These are phyloP conservation scores for Millerozyma acaciae DNA, from an alignment of 805 yeast genomes.

Conservation along the genomic window DNA sequence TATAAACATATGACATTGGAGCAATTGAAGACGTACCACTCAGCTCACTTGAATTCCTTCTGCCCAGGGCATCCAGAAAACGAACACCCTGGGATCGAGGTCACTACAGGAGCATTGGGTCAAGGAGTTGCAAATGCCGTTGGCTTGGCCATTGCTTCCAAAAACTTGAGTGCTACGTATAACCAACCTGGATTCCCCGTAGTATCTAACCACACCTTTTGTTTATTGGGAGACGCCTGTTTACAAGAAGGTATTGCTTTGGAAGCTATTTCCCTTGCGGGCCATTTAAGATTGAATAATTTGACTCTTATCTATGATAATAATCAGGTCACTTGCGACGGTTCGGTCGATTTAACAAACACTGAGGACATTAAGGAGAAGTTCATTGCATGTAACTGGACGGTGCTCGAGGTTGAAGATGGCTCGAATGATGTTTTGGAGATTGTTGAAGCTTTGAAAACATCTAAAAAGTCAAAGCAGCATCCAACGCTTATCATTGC, in stretches of 20 bases:
- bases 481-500: slow-evolving; percentile 36
- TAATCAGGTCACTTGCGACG: slow-evolving; percentile 36
- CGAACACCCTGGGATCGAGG: slow-evolving; percentile 34
- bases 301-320: slow-evolving; percentile 34
- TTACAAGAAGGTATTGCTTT: slow-evolving; percentile 38
- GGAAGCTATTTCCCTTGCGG: slow-evolving; percentile 38
- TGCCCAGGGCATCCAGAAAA: slow-evolving; percentile 42
- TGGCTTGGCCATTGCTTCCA: slow-evolving; percentile 36
- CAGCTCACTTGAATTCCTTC: slow-evolving; percentile 16
- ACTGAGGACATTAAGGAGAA: slow-evolving; percentile 30
- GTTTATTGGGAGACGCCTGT: slow-evolving; percentile 40
- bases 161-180: slow-evolving; percentile 29
- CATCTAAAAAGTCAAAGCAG: slow-evolving; percentile 20
- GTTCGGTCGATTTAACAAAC: slow-evolving; percentile 29
- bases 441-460: slow-evolving; percentile 29
- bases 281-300: slow-evolving; percentile 33
- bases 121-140: slow-evolving; percentile 40
- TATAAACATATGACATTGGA: slow-evolving; percentile 29
- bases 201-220: slow-evolving; percentile 24
- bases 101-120: slow-evolving; percentile 42
- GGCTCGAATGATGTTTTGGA: slow-evolving; percentile 27
- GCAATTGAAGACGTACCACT: slow-evolving; percentile 31
- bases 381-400: slow-evolving; percentile 32
- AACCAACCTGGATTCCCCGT: slow-evolving; percentile 29
- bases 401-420: slow-evolving; percentile 30